phyloP scores from a whole-genome alignment of 2,329 filamentous ascomycete genomes.

The Mycogone perniciosa region DNA sequence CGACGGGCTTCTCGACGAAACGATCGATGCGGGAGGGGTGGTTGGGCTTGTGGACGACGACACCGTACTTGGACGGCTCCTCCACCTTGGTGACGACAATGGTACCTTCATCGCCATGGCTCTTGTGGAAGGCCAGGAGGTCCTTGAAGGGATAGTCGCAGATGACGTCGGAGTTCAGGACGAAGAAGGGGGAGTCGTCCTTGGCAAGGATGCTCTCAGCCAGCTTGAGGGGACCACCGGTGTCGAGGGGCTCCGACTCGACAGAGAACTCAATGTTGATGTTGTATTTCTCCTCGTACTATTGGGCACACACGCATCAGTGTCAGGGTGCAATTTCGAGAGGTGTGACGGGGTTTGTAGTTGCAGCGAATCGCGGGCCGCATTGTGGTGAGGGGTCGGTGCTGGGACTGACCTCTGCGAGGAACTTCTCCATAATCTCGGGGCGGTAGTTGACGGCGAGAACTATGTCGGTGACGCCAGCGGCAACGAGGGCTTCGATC shows the following conservation, averaged over 20 bases:
- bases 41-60: conserved; percentile 93
- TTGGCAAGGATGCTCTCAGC: conserved; percentile 88
- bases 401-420: conserved; percentile 64
- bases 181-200: conserved; percentile 93
- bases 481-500: conserved; percentile 87
- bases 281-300: conserved; percentile 89
- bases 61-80: conserved; percentile 97
- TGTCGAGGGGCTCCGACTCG: conserved; percentile 91
- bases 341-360: not conserved
- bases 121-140: conserved; percentile 85
- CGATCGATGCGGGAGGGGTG: conserved; percentile 90
- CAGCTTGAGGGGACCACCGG: conserved; percentile 90
- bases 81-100: conserved; percentile 99
- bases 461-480: conserved; percentile 94
- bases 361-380: conserved; percentile 5
- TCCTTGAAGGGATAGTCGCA: conserved; percentile 95
- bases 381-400: not conserved
- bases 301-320: conserved; percentile 6
- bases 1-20: conserved; percentile 98
- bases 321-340: not conserved
- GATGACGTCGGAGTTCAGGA: conserved; percentile 96
- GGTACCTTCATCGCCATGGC: conserved; percentile 90
- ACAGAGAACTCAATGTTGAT: conserved; percentile 97
- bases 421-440: conserved; percentile 91
- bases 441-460: conserved; percentile 98